Base-by-base conservation (phyloP, 768 basidiomycete species). In the Amanita jacksonii region DNA sequence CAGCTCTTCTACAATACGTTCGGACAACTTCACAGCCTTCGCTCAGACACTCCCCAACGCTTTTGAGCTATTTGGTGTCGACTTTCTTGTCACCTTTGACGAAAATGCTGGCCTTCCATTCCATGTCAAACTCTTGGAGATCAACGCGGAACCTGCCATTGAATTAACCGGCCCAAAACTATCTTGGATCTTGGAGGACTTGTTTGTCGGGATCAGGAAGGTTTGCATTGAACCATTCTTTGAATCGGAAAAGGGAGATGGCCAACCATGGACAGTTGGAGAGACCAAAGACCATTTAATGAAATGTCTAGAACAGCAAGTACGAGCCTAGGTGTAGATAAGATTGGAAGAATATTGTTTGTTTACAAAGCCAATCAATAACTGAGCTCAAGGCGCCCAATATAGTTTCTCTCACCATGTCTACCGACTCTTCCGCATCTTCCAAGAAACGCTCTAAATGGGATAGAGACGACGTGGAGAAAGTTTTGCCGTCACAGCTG, bases 81-180 rank as follows among this genome's bases (percentile, higher is more conserved):
- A 99, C 60, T 85, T 99, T 47, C 68, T 98, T 10, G 73, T 97
- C 46, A 72, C 71, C 41, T 74, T 75, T 54, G 53, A 49, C n/a
- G 20, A 10, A 5, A 20, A 18, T 19, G 33, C 24, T 8, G 9
- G 20, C 18, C 38, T 50, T 50, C 54, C 58, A 6, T 73, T 78
- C 44, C 70, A 76, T 49, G 79, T 89, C 12, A 79, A 82, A 44
- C 66, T 97, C 1, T 70, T 97, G 23, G 96, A 98, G 61, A 71
- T 94, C 54, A 99, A 99, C 57, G 81, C 94, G 5, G 92, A 93
- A 51, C 94, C 96, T 1, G 96, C 96, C 34, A 94, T 98, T 47
- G 88, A 92, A 54, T 74, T 94, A 43, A 93, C 93, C 0, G 96
- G 93, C 1, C 73, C 80, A 27, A 73, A 90, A 22, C 63, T 97